Percentiles rank a stretch among this genome's conserved stretches.
Evolutionary conservation across 164 flowering plant species (phyloP).

Genomic region (Sedum album): DNA sequence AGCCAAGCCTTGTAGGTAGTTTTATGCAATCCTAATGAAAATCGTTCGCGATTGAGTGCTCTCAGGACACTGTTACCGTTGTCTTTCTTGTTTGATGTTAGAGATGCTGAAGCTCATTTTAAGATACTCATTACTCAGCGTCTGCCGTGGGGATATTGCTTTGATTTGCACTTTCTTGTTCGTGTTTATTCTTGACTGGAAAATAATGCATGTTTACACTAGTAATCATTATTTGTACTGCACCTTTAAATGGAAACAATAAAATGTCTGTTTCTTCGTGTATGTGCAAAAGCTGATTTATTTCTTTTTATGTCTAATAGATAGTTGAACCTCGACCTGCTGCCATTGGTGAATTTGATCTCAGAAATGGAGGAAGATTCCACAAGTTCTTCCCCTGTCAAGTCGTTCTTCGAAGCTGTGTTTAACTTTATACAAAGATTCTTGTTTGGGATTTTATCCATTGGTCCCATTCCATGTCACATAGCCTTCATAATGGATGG

Average conservation of each 20-base stretch:
- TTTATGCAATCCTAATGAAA: not conserved
- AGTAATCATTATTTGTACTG: not conserved
- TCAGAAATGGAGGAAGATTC: not conserved
- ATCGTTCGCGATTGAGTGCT: not conserved
- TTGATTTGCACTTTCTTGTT: not conserved
- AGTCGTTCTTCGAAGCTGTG: constrained; percentile 1
- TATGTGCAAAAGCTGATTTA: not conserved
- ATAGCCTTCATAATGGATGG: not conserved
- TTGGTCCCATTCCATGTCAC: not conserved
- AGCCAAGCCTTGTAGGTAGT: not conserved
- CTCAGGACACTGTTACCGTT: not conserved
- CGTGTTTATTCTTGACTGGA: not conserved
- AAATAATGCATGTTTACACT: not conserved
- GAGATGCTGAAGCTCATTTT: not conserved
- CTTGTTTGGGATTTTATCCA: not conserved
- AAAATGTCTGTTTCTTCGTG: not conserved
- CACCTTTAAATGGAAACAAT: not conserved
- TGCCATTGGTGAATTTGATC: not conserved
- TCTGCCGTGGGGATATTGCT: not conserved
- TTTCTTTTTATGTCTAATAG: not conserved
- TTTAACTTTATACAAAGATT: not conserved
- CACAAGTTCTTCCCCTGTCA: not conserved
- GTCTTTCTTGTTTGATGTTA: not conserved
- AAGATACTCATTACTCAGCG: too few relatives aligned
- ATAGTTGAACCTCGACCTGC: not conserved